A percentile compares a stretch with the other conserved stretches of the same genome.
Conservation (phyloP, 2,329 filamentous ascomycete species). For the Monosporascus cannonballus region DNA sequence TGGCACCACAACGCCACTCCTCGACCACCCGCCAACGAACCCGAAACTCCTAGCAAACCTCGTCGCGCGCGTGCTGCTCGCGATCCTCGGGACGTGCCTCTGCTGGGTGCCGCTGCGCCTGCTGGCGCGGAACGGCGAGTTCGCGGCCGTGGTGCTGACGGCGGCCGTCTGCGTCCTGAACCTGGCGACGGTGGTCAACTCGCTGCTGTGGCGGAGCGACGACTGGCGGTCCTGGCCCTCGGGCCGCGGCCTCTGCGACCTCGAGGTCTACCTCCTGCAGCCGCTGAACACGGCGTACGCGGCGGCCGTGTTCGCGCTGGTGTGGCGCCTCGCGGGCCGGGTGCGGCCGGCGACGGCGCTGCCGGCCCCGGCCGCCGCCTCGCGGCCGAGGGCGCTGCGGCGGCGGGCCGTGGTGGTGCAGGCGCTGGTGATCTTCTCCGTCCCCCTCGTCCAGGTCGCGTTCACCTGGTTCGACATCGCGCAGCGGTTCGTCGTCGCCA, state of each 20-base stretch:
- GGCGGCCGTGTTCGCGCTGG: conserved; percentile 47
- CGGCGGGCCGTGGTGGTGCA: conserved; percentile 30
- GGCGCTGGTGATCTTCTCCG: conserved; percentile 47
- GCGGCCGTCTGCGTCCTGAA: conserved; percentile 39
- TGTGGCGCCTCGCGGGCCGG: conserved; percentile 46
- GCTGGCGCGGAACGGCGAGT: conserved; percentile 46
- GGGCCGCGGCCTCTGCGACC: conserved; percentile 48
- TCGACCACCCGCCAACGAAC: conserved; percentile 14
- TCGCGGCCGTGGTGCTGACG: conserved; percentile 46
- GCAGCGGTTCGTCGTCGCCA: conserved; percentile 43
- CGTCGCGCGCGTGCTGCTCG: conserved; percentile 41
- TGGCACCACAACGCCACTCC: too few relatives aligned
- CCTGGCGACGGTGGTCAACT: conserved; percentile 41
- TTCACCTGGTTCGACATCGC: conserved; percentile 42
- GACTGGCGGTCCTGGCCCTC: conserved; percentile 44
- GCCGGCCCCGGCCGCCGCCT: not conserved
- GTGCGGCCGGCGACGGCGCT: conserved; percentile 32
- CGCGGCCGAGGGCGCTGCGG: conserved; percentile 24
- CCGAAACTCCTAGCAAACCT: conserved; percentile 37
- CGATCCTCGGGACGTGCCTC: conserved; percentile 36
- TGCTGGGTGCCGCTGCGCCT: conserved; percentile 46
- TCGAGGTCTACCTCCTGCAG: conserved; percentile 34
- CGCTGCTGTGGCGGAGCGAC: conserved; percentile 48
- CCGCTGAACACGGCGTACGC: conserved; percentile 38
- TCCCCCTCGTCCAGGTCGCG: conserved; percentile 43